Conservation (phyloP, 441 rosid species). For the Populus hybrid region DNA sequence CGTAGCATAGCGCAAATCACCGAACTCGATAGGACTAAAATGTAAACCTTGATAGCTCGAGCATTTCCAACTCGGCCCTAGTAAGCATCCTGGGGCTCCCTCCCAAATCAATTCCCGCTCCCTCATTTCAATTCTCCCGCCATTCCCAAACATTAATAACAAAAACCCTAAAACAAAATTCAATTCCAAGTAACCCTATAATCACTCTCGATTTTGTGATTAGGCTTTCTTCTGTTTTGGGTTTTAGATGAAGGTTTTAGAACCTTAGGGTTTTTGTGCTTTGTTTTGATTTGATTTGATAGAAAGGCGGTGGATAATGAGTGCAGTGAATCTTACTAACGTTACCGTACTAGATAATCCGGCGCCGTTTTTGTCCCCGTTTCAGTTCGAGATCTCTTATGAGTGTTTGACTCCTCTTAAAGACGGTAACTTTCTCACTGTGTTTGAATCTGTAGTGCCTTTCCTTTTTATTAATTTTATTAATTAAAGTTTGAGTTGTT, state of each 20-base stretch:
- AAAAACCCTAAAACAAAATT: background rate
- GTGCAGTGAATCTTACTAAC: constrained; percentile 88
- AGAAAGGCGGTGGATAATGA: constrained; percentile 39
- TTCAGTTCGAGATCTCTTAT: constrained; percentile 96
- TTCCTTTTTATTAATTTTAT: background rate
- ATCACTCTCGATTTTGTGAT: background rate
- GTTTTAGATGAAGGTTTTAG: constrained; percentile 28
- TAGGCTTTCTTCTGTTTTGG: background rate
- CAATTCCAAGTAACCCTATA: background rate
- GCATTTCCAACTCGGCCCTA: constrained; percentile 7
- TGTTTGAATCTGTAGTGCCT: background rate
- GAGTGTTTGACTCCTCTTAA: constrained; percentile 94
- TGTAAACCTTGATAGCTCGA: no score
- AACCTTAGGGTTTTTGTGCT: constrained; percentile 29
- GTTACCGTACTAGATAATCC: constrained; percentile 90
- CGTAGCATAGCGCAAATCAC: no score
- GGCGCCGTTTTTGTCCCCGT: constrained; percentile 78
- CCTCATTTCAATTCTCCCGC: constrained; percentile 2
- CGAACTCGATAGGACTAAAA: no score
- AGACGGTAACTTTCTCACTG: constrained; percentile 53
- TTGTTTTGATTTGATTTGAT: background rate
- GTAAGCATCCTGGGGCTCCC: background rate
- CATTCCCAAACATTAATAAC: background rate
- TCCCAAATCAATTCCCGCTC: background rate
- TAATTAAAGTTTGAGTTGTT: background rate